Evolutionary conservation across 192 early-diverging fungal species (phyloP), one percentile per base, ranked within the genome.

Genomic region (Diversispora epigaea): DNA sequence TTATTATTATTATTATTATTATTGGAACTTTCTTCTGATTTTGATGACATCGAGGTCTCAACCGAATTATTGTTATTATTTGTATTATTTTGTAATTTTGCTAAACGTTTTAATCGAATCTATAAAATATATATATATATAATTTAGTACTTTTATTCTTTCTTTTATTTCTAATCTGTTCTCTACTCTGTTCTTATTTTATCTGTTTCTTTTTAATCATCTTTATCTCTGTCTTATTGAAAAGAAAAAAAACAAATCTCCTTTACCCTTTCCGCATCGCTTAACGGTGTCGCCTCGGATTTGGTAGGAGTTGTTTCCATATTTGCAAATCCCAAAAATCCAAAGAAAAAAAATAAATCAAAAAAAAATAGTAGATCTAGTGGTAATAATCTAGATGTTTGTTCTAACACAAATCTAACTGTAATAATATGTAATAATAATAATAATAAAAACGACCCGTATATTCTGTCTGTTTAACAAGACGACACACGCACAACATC

Each of bases 41-140:
- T 72, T 17, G 45, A 74, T 15, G 76, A 40, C 3, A 77, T 76
- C 19, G 75, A 44, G 0, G 56, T 25, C 11, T n/a, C 47, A 54
- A 57, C 15, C 15, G 19, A n/a, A 14, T 32, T 32, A 32, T 32
- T 32, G 25, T 32, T 32, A 32, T 32, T 32, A 32, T 32, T 32
- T 32, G 25, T 32, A 32, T 32, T 32, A 32, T 2, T 32, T 62
- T 84, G 83, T 3, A 90, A 75, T 63, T 88, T 90, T n/a, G 89
- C 89, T 21, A 89, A 67, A 25, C 89, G 87, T 56, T 90, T 90
- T 61, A 86, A 67, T 40, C 89, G 80, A 71, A 91, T 90, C 88
- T 91, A 81, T 32, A 71, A 49, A 62, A 40, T 3, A 71, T 21
- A 41, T 43, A 15, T 3, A 39, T 39, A 40, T 32, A 19, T 12